Base-by-base conservation (phyloP, 2,329 filamentous ascomycete species). In the Colletotrichum spaethianum region DNA sequence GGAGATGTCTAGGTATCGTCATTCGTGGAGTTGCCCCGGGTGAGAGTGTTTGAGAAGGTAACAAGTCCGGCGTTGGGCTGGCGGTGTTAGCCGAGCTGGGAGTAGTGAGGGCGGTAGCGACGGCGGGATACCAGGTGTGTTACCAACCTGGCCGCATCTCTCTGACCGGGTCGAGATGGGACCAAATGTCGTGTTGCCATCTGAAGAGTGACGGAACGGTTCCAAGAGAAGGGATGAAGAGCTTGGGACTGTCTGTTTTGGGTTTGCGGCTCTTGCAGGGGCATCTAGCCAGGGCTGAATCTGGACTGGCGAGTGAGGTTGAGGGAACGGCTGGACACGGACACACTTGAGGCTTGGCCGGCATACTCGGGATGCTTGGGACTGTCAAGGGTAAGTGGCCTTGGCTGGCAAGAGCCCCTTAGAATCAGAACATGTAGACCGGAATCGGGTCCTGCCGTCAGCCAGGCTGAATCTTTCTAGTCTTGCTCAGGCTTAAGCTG, bases 251-350 rank as follows among this genome's bases (percentile, higher is more conserved):
- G 59, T 69, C 63, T 69, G 72, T 72, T 68, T 72, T 72, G 55
- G 60, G 31, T 62, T 72, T 72, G 72, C 63, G 72, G 69, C 72
- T 72, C 72, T 62, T 48, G 64, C 69, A 73, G 63, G 69, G 53
- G 53, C 56, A 42, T 70, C 38, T 59, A 33, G 66, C 67, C 65
- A 72, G 53, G 70, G 70, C 67, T 70, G 59, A 61, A 60, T 16
- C 20, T 60, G 14, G 9, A 38, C 31, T 26, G 18, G 11, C 38
- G 42, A 56, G 42, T 61, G 44, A 67, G 33, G 48, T 62, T 26
- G 31, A 46, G 26, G 44, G 40, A 18, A 31, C 9, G 40, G 26
- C n/a, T 18, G n/a, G 48, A 33, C 59, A 42, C n/a, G 20, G 44
- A 42, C 18, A 38, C 60, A 28, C 46, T 56, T 20, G 60, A 70